Base-by-base conservation (phyloP, 2,329 filamentous ascomycete genomes). In the Didymellaceae sp. region DNA sequence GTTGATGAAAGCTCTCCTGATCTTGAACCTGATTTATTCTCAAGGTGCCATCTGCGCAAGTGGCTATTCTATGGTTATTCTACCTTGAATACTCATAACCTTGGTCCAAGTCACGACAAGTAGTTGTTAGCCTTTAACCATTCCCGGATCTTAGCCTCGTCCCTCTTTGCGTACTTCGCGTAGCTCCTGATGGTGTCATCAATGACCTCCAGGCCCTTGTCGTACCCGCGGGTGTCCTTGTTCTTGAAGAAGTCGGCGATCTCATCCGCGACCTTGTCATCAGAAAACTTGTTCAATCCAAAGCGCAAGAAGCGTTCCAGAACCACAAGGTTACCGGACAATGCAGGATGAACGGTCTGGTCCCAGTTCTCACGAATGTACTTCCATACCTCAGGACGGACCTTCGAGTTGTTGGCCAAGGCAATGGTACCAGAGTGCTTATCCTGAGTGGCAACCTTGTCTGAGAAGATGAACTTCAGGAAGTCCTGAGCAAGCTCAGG, bases 361-460 rank as follows among this genome's bases (percentile, higher is more conserved):
- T 84, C 80, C 89, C 93, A 99, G 76, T 96, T 87, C 33, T 83
- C 80, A 75, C 92, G 90, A 67, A 97, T 83, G 74, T 89, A 96
- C 44, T 87, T 78, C 94, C 94, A 99, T 50, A 95, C 83, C 34
- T 87, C 78, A 34, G 80, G 76, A n/a, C 92, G 87, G 3, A 86
- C 87, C 54, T 84, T 81, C 7, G 85, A 78, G 75, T 97, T 97
- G 57, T 77, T 80, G 4, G 89, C 85, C 21, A 99, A 77, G 1
- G 86, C 82, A 39, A 81, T 79, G n/a, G 87, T 87, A 22, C 91
- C 88, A 10, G 86, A 87, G 77, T 97, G 93, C 74, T 94, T 85
- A 72, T 99, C 94, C 66, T 91, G 93, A 10, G 87, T 83, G 8
- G 90, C 86, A 20, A 97, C 90, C n/a, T 88, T 81, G 71, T 88